A percentile compares a stretch with the other conserved stretches of the same genome.
phyloP scores from a whole-genome alignment of 2,329 filamentous ascomycete genomes.

The Fusarium neocosmosporiellum region DNA sequence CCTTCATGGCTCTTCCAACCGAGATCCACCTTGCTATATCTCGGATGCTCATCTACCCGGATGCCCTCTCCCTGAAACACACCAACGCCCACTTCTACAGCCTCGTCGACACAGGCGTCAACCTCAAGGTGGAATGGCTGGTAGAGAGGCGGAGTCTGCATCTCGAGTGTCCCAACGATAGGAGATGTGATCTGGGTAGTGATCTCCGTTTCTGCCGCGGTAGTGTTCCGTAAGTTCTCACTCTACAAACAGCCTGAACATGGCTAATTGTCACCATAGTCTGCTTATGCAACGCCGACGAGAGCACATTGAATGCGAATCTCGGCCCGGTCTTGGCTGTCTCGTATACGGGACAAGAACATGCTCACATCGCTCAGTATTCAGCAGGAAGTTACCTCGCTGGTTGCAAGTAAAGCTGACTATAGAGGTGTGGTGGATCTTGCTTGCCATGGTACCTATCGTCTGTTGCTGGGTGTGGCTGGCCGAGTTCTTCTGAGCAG shows the following conservation, averaged over 20 bases:
- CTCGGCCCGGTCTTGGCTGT: conserved; percentile 66
- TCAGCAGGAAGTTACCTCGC: conserved; percentile 58
- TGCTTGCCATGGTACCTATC: conserved; percentile 56
- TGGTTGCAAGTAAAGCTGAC: conserved; percentile 59
- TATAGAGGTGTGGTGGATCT: conserved; percentile 61
- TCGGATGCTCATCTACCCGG: conserved; percentile 72
- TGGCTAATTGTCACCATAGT: conserved; percentile 45
- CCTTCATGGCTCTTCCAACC: conserved; percentile 65
- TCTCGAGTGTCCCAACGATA: conserved; percentile 72
- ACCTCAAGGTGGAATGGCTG: conserved; percentile 76
- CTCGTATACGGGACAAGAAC: conserved; percentile 62
- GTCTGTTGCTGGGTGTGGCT: conserved; percentile 53
- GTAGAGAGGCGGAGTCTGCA: conserved; percentile 71
- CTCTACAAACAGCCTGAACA: neutral
- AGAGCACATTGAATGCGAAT: conserved; percentile 71
- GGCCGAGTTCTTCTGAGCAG: conserved; percentile 32
- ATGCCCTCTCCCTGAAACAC: conserved; percentile 77
- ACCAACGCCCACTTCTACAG: conserved; percentile 71
- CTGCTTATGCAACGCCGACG: conserved; percentile 69
- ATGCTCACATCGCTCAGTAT: conserved; percentile 58
- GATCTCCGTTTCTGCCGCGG: conserved; percentile 71
- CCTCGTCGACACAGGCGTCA: conserved; percentile 73
- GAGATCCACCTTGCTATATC: conserved; percentile 76
- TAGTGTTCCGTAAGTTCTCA: conserved; percentile 64
- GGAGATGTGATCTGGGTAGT: conserved; percentile 67